Percentiles rank a stretch among this genome's conserved stretches.
Evolutionary conservation across 1,284 basidiomycete genomes (phyloP).

Genomic region (Trametes polyzona): DNA sequence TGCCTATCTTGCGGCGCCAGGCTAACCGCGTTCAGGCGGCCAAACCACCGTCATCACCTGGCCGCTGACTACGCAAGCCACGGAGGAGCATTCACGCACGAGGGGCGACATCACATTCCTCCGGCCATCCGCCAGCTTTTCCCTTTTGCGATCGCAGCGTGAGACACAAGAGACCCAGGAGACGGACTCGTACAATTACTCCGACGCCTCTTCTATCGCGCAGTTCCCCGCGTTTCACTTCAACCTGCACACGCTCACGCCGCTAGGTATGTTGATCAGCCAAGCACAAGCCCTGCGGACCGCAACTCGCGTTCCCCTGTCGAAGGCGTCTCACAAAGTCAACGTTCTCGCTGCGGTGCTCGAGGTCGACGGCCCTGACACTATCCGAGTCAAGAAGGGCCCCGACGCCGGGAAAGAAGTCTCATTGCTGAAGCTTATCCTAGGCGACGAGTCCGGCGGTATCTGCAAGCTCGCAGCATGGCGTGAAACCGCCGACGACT

Average conservation of each 20-base stretch:
- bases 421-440: conserved; percentile 63
- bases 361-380: conserved; percentile 75
- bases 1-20: neutral
- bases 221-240: conserved; percentile 72
- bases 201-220: conserved; percentile 66
- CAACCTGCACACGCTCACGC: conserved; percentile 56
- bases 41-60: conserved; percentile 56
- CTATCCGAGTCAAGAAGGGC: conserved; percentile 66
- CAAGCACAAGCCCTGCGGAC: conserved; percentile 21
- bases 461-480: conserved; percentile 75
- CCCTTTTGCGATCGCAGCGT: conserved; percentile 27
- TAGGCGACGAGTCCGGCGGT: conserved; percentile 67
- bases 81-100: conserved; percentile 5
- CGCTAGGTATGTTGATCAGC: conserved; percentile 44
- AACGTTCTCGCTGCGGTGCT: conserved; percentile 64
- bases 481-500: conserved; percentile 71
- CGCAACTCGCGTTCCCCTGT: neutral
- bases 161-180: conserved; percentile 50
- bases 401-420: conserved; percentile 68
- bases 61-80: conserved; percentile 48
- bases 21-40: conserved; percentile 29
- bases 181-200: conserved; percentile 53
- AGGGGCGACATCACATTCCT: conserved; percentile 30
- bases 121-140: conserved; percentile 31
- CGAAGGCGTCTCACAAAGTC: conserved; percentile 46